A percentile compares a stretch with the other conserved stretches of the same genome.
Evolutionary conservation across 2,329 filamentous ascomycete species (phyloP).

Genomic region (Clarireedia paspali): DNA sequence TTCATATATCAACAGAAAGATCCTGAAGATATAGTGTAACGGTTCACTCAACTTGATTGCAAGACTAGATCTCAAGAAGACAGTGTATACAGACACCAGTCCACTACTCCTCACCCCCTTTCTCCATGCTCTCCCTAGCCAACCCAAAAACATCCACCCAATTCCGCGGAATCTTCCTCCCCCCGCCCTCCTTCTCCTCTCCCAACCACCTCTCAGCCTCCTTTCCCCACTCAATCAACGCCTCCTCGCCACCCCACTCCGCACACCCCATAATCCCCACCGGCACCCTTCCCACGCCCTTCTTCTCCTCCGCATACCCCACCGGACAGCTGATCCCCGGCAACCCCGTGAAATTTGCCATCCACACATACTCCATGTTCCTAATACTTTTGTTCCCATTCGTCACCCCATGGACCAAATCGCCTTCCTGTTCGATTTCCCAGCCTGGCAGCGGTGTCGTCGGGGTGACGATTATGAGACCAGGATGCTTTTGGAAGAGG

Average conservation of each 20-base stretch:
- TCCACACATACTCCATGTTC: constrained; percentile 79
- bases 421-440: constrained; percentile 44
- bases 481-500: constrained; percentile 63
- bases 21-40: too few species aligned
- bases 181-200: constrained; percentile 38
- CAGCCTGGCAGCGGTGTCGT: constrained; percentile 71
- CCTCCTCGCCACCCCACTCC: constrained; percentile 61
- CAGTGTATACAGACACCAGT: neutral
- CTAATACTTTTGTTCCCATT: constrained; percentile 67
- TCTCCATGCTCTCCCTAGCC: constrained; percentile 23
- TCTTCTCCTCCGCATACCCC: constrained; percentile 49
- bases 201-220: constrained; percentile 49
- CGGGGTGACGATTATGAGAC: constrained; percentile 71
- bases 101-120: neutral
- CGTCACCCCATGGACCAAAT: constrained; percentile 62
- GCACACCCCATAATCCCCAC: constrained; percentile 56
- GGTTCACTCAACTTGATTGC: neutral
- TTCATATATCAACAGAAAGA: too few species aligned
- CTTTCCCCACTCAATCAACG: constrained; percentile 50
- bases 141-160: constrained; percentile 51
- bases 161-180: constrained; percentile 41
- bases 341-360: constrained; percentile 75
- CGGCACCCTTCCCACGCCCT: constrained; percentile 48
- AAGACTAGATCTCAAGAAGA: neutral
- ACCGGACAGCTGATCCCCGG: constrained; percentile 69